A percentile compares a stretch with the other conserved stretches of the same genome.
Conservation (phyloP, 768 basidiomycete species). For the Hydnum rufescens region DNA sequence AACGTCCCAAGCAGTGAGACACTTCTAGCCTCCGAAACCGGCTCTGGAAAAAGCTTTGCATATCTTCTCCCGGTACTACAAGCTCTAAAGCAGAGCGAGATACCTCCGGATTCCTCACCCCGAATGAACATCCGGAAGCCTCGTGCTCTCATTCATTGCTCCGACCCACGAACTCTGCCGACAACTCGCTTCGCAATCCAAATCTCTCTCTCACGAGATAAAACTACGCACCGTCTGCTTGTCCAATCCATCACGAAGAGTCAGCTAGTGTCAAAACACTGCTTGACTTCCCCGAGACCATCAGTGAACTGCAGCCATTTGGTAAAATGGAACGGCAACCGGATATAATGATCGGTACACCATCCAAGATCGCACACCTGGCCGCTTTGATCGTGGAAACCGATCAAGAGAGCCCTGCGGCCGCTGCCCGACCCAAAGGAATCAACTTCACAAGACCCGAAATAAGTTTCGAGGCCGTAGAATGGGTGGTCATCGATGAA, state of each 20-base stretch:
- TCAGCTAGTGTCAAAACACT: neutral
- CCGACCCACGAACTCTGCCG: conserved; percentile 58
- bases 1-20: conserved; percentile 21
- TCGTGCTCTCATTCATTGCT: conserved; percentile 58
- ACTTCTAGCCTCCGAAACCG: conserved; percentile 74
- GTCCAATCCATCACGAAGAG: conserved; percentile 33
- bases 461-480: conserved; percentile 46
- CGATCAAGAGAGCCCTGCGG: conserved; percentile 7
- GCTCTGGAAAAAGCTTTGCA: conserved; percentile 81
- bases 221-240: conserved; percentile 61
- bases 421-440: conserved; percentile 13
- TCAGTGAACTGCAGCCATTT: neutral
- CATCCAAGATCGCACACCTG: conserved; percentile 43
- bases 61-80: conserved; percentile 76
- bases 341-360: conserved; percentile 33
- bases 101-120: conserved; percentile 2
- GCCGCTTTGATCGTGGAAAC: conserved; percentile 27
- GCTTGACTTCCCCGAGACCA: neutral
- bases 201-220: conserved; percentile 47
- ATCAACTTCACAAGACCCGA: conserved; percentile 26
- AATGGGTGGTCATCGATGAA: conserved; percentile 85
- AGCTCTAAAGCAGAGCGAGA: conserved; percentile 48
- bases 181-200: conserved; percentile 61
- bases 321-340: neutral
- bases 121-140: conserved; percentile 31